Percentiles rank a stretch among this genome's conserved stretches.
These are phyloP conservation scores for Kwoniella dejecticola DNA, from an alignment of 768 basidiomycete species.

Conservation along the genomic window DNA sequence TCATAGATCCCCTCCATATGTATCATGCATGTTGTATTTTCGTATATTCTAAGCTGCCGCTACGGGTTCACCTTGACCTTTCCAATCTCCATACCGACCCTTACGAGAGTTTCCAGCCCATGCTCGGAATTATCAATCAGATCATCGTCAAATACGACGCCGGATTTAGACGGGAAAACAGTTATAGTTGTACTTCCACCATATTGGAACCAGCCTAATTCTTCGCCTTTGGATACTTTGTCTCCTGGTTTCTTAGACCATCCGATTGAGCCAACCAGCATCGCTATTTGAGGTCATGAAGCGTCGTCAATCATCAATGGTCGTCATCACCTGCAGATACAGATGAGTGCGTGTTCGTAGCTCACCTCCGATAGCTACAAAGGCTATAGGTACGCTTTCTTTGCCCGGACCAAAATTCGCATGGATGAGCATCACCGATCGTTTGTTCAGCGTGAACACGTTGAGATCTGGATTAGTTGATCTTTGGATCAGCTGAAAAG, in stretches of 20 bases:
- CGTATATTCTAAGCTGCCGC: not conserved
- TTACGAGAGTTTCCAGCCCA: slow-evolving; percentile 69
- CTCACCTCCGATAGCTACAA: slow-evolving; percentile 70
- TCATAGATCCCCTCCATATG: slow-evolving; percentile 5
- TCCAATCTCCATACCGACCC: slow-evolving; percentile 60
- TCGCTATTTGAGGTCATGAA: too few relatives aligned
- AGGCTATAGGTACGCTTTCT: slow-evolving; percentile 60
- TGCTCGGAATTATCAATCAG: slow-evolving; percentile 62
- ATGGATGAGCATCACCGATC: slow-evolving; percentile 45
- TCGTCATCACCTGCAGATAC: not conserved
- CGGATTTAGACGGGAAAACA: slow-evolving; percentile 64
- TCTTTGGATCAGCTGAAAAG: slow-evolving; percentile 37
- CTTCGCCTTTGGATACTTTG: slow-evolving; percentile 58
- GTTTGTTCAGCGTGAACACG: slow-evolving; percentile 55
- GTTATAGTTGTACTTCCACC: slow-evolving; percentile 73
- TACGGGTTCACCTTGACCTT: slow-evolving; percentile 17
- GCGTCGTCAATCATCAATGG: not conserved
- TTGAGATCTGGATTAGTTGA: slow-evolving; percentile 43
- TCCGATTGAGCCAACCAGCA: slow-evolving; percentile 74
- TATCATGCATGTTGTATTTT: not conserved
- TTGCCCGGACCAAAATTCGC: slow-evolving; percentile 42
- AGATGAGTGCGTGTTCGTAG: not conserved
- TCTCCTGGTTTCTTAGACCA: slow-evolving; percentile 62
- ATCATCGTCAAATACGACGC: slow-evolving; percentile 61
- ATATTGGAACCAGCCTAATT: slow-evolving; percentile 66